Evolutionary conservation across 108 stramenopile species (phyloP), one percentile per base, ranked within the genome.

Genomic region (Skeletonema marinoi): DNA sequence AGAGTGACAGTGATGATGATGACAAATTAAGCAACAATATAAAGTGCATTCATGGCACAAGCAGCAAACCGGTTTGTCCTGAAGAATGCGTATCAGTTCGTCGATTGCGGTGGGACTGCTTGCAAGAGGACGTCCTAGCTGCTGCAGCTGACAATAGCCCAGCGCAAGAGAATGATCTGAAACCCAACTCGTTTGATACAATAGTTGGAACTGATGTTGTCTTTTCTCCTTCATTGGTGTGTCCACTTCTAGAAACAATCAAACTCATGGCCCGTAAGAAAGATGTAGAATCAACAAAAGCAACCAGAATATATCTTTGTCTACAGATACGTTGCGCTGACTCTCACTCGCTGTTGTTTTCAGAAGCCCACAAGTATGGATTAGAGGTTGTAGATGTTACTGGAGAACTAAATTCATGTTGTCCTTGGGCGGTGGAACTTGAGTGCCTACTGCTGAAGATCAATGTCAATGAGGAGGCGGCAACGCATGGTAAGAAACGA

Each of bases 171-270:
- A 38, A 77, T 54, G 41, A 80, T 17, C 65, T 89, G 17, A 35
- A 81, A 14, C 69, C 87, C 4, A 77, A 87, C 77, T 81, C 86
- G 6, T 79, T 89, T 59, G 92, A 92, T 79, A 89, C 87, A 19
- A 89, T 92, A 65, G 77, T 92, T 9, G 92, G 89, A 19, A 92
- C 92, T 5, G 92, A 92, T 76, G 92, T 92, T 17, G 80, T 92
- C 4, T 92, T 92, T 82, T 73, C 88, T 10, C 85, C 85, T 3
- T 16, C 66, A 29, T 77, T 92, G 59, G 92, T 92, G 1, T 32
- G 68, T 17, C 92, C 92, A 9, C 61, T 92, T 21, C 72, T 89
- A 39, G 58, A 84, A 56, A 90, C 92, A 16, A 62, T 92, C 61
- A 56, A 65, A 30, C 76, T 68, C 39, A 66, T 92, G 74, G 71